Conservation (phyloP, 352 stramenopile genomes). For the Thalassiosira livingstoniorum region DNA sequence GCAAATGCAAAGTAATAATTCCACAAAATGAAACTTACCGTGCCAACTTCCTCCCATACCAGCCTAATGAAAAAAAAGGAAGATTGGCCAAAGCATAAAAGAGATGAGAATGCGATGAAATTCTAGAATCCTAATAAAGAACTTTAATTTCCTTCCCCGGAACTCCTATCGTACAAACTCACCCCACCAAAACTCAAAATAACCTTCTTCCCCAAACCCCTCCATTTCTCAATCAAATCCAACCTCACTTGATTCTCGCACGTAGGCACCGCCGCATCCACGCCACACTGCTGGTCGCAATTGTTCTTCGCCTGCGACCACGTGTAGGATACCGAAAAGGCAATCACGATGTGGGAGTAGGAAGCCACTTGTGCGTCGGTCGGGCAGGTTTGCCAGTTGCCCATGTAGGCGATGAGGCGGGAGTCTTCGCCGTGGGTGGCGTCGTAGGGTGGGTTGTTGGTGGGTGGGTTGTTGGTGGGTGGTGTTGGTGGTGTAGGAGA, state of each 20-base stretch:
- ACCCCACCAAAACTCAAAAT: slow-evolving; percentile 75
- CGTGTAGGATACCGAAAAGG: slow-evolving; percentile 70
- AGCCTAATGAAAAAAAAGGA: not conserved
- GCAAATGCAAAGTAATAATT: too few relatives aligned
- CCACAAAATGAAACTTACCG: slow-evolving; percentile 3
- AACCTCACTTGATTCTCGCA: slow-evolving; percentile 32
- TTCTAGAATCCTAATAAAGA: not conserved
- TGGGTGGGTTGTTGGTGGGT: not conserved
- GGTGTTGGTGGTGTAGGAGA: not conserved
- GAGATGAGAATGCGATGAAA: not conserved
- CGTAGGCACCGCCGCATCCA: slow-evolving; percentile 23
- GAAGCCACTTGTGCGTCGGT: slow-evolving; percentile 38
- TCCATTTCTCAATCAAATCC: slow-evolving; percentile 33
- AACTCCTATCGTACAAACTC: slow-evolving; percentile 62
- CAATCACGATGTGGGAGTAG: slow-evolving; percentile 68
- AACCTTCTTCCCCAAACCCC: slow-evolving; percentile 69
- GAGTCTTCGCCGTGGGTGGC: slow-evolving; percentile 15
- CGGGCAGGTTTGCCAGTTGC: slow-evolving; percentile 65
- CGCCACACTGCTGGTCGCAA: slow-evolving; percentile 59
- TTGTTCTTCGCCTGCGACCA: slow-evolving; percentile 39
- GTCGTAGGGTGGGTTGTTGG: not conserved
- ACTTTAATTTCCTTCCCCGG: slow-evolving; percentile 8
- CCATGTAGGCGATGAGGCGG: slow-evolving; percentile 62
- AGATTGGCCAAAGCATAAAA: not conserved
- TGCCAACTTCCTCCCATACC: slow-evolving; percentile 4